Base-by-base conservation (phyloP, 352 stramenopile genomes). In the Phytophthora sp. region DNA sequence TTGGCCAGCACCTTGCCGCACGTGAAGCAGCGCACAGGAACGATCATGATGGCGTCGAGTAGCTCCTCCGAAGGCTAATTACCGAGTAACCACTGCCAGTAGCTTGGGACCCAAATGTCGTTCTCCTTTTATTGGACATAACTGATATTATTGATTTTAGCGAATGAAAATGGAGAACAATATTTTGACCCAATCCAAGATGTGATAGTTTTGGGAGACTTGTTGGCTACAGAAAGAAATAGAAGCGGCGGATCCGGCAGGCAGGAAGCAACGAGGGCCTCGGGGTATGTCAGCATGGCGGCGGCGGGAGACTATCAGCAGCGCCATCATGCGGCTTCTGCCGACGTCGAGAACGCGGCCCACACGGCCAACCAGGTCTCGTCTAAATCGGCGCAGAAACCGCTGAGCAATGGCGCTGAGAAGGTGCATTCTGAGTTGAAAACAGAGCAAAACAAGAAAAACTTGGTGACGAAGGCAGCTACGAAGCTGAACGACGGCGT, bases 1-100 rank as follows among this genome's bases (percentile, higher is more conserved):
- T 99, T 99, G 52, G 97, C 98, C 76, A 99, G 98, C 73, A 99
- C 95, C 82, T 99, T 99, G 68, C 98, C 98, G 82, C 98, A 99
- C 55, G 98, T 99, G 83, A 99, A 99, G 88, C 97, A 99, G 70
- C 97, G 93, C 68, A 99, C 98, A 21, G 97, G 98, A 63, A 99
- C 98, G 74, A 99, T 99, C 98, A 99, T 98, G 31, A 7, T 44
- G 51, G 15, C 42, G 29, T 36, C 36, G 18, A n/a, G 35, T 36
- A 36, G 52, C 20, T 54, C 29, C 54, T 64, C 47, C 27, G 31
- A 38, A 54, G 39, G 57, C 44, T 42, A 62, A 69, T 67, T 57
- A 63, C 24, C 30, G 66, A 74, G 38, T 68, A 57, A 42, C 20
- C 5, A 44, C 47, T 49, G 33, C 52, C 59, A 73, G 45, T 69